Evolutionary conservation across 495 filamentous ascomycete genomes (phyloP).

Genomic region (Podospora sp.): DNA sequence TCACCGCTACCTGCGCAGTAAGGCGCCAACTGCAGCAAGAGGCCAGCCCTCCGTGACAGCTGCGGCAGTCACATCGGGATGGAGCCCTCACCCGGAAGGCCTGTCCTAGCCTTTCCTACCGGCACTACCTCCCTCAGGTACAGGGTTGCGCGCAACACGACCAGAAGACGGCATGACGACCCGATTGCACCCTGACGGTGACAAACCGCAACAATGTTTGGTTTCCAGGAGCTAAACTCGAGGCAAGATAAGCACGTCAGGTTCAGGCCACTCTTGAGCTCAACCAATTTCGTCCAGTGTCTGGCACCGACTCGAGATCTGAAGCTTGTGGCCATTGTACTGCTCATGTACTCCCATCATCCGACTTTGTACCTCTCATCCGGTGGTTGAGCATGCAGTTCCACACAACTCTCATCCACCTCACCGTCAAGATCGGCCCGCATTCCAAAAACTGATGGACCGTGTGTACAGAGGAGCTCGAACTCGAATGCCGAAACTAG

Average conservation of each 20-base stretch:
- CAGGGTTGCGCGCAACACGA: background rate
- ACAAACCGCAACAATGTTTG: conserved; percentile 6
- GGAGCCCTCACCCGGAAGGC: background rate
- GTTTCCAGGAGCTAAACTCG: conserved; percentile 4
- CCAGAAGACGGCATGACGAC: conserved; percentile 7
- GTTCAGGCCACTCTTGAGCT: background rate
- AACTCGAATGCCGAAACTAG: background rate
- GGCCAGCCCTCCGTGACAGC: background rate
- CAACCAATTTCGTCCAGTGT: background rate
- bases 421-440: conserved; percentile 4
- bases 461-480: background rate
- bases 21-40: too few species aligned
- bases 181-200: conserved; percentile 7
- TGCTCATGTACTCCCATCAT: conserved; percentile 1
- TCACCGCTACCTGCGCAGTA: too few species aligned
- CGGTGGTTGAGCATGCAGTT: background rate
- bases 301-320: conserved; percentile 3
- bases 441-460: background rate
- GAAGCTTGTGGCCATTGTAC: conserved; percentile 13
- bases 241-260: conserved; percentile 5
- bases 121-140: conserved; percentile 3
- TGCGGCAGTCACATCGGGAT: conserved; percentile 17
- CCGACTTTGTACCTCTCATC: conserved; percentile 1
- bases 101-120: background rate
- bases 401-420: background rate